Evolutionary conservation across 2,329 filamentous ascomycete species (phyloP), one percentile per base, ranked within the genome.

Genomic region (Aureobasidium sp.): DNA sequence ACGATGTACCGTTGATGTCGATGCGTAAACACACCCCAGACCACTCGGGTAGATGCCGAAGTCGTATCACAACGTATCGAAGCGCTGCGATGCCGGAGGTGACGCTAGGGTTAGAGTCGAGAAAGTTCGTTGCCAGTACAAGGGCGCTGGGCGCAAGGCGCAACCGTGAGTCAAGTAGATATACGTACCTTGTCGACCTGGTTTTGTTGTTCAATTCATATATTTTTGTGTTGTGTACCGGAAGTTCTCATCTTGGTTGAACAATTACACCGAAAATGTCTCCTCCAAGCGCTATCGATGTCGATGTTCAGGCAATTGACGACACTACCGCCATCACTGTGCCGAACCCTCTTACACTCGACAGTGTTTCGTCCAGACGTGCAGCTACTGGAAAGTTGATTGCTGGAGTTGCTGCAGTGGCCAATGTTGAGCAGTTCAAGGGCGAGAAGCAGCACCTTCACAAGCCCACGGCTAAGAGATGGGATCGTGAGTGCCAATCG

Each of bases 391-490:
- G 87, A 3, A 86, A 84, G 69, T 79, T 94, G 42, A 80, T 89
- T 65, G 89, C 86, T 21, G 88, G 88, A 41, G 83, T 90, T 50
- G 93, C 92, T 36, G 89, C 91, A 10, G 81, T 83, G 55, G 87
- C 88, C 2, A 86, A 87, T 73, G 90, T 89, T 73, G 88, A 92
- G 68, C 86, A 89, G 79, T 97, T 95, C 76, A 94, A 94, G 76
- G 85, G 85, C 58, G 63, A 67, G 42, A 81, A 84, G 60, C 86
- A 75, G 65, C 76, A 85, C 72, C 69, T 74, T 34, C 74, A 78
- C 66, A 92, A 93, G 71, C 88, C 89, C 4, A 87, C 86, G 70
- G 89, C 93, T 3, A 91, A 87, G 73, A 79, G 86, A 73, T 97
- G 90, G 88, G 89, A 96, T 71, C 83, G 90, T 95, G 78, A 78